These are phyloP conservation scores for Hypholoma fasciculare DNA, from an alignment of 768 basidiomycete species.

Conservation along the genomic window DNA sequence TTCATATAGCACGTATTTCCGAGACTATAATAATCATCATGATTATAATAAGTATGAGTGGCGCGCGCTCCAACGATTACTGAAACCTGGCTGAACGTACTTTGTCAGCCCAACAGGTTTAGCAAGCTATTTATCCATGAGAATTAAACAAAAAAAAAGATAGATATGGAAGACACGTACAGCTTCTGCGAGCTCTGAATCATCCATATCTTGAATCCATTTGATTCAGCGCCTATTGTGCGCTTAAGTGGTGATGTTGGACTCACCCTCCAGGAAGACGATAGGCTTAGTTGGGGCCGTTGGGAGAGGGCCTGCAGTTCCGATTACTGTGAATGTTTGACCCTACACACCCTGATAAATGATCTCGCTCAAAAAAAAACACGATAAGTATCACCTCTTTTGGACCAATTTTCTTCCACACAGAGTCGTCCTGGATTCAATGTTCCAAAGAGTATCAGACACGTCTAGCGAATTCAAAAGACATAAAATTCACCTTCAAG, in stretches of 20 bases:
- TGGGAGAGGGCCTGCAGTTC: slow-evolving; percentile 89
- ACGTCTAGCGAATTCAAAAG: too few species aligned
- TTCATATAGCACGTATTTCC: slow-evolving; percentile 99
- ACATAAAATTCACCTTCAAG: slow-evolving; percentile 61
- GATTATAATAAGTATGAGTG: background rate
- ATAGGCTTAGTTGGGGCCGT: slow-evolving; percentile 79
- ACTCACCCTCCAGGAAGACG: slow-evolving; percentile 82
- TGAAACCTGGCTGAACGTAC: slow-evolving; percentile 31
- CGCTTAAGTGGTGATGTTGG: background rate
- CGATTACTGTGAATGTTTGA: slow-evolving; percentile 92
- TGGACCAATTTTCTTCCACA: slow-evolving; percentile 80
- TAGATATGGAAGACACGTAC: slow-evolving; percentile 42
- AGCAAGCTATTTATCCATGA: slow-evolving; percentile 50
- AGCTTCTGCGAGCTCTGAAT: slow-evolving; percentile 75
- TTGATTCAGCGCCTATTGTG: background rate
- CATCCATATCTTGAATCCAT: slow-evolving; percentile 71
- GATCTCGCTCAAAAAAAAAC: background rate
- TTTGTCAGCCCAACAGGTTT: slow-evolving; percentile 84
- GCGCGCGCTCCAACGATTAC: too few species aligned
- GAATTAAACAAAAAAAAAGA: background rate
- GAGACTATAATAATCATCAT: slow-evolving; percentile 37
- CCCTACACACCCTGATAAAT: slow-evolving; percentile 45
- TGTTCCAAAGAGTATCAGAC: too few species aligned
- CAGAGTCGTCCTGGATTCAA: slow-evolving; percentile 71
- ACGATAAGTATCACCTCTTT: slow-evolving; percentile 59